phyloP scores from a whole-genome alignment of 345 rosid genomes.

The Citrus trifoliata region DNA sequence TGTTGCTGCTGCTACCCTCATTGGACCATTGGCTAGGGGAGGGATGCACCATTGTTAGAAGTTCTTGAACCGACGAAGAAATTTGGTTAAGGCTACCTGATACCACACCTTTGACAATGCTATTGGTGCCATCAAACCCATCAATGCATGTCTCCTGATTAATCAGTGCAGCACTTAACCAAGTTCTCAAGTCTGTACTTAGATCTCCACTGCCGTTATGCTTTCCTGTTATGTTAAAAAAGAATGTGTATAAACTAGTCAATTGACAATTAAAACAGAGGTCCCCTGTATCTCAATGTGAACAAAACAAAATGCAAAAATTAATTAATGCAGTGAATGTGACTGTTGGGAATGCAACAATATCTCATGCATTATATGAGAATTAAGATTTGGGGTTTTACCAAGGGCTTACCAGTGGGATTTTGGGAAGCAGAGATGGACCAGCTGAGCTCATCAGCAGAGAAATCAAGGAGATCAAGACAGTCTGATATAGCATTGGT shows the following conservation, averaged over 20 bases:
- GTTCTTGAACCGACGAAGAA: slow-evolving; percentile 39
- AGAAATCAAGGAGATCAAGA: slow-evolving; percentile 63
- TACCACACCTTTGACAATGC: slow-evolving; percentile 45
- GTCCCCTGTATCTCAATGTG: not conserved
- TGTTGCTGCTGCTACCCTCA: not conserved
- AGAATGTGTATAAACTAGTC: not conserved
- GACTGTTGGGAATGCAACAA: too few relatives aligned
- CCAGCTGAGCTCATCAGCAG: slow-evolving; percentile 59
- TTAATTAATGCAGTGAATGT: not conserved
- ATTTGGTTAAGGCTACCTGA: slow-evolving; percentile 53
- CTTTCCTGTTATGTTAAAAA: slow-evolving; percentile 41
- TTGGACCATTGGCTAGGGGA: slow-evolving; percentile 20
- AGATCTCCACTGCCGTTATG: slow-evolving; percentile 65
- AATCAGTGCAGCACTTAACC: slow-evolving; percentile 77
- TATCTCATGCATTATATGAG: too few relatives aligned
- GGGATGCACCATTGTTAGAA: slow-evolving; percentile 55
- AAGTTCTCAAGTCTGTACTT: slow-evolving; percentile 64
- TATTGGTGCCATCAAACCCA: slow-evolving; percentile 62
- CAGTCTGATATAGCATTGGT: slow-evolving; percentile 55
- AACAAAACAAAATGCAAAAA: not conserved
- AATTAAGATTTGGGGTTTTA: not conserved
- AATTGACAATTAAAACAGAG: not conserved
- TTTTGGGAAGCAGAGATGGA: slow-evolving; percentile 50
- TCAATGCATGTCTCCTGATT: slow-evolving; percentile 83
- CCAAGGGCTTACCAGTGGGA: slow-evolving; percentile 36